These are phyloP conservation scores for Brachypodium distachyon DNA, from an alignment of 202 grass and related monocot genomes.

Conservation along the genomic window DNA sequence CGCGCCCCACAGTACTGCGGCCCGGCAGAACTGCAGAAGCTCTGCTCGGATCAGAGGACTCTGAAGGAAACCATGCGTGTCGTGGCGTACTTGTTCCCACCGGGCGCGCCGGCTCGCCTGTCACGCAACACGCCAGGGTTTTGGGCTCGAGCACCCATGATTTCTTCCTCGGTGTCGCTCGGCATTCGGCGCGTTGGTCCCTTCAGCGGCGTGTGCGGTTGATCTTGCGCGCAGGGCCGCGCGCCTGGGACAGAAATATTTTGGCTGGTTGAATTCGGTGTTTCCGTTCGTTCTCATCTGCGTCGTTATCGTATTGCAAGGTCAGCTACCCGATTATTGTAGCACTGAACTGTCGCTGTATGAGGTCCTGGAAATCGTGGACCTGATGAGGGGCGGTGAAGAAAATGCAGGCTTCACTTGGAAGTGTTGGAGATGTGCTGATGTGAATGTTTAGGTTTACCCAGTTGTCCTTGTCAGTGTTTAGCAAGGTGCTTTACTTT, in stretches of 20 bases:
- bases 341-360: too few relatives aligned
- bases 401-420: too few relatives aligned
- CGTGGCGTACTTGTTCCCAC: conserved; percentile 8
- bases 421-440: too few relatives aligned
- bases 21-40: not conserved
- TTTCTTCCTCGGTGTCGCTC: not conserved
- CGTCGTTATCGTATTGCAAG: not conserved
- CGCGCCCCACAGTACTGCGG: too few relatives aligned
- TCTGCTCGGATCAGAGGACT: not conserved
- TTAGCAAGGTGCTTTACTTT: not conserved
- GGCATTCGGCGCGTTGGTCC: not conserved
- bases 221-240: not conserved
- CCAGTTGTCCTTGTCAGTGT: not conserved
- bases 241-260: not conserved
- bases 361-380: too few relatives aligned
- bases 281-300: not conserved
- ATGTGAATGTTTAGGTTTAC: too few relatives aligned
- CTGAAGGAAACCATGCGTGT: conserved; percentile 8
- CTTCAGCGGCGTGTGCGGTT: not conserved
- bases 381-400: too few relatives aligned
- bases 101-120: not conserved
- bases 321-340: not conserved
- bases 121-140: not conserved
- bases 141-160: not conserved
- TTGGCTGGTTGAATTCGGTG: not conserved